Conservation (phyloP, 1,284 basidiomycete species). For the Pyrrhoderma noxium region DNA sequence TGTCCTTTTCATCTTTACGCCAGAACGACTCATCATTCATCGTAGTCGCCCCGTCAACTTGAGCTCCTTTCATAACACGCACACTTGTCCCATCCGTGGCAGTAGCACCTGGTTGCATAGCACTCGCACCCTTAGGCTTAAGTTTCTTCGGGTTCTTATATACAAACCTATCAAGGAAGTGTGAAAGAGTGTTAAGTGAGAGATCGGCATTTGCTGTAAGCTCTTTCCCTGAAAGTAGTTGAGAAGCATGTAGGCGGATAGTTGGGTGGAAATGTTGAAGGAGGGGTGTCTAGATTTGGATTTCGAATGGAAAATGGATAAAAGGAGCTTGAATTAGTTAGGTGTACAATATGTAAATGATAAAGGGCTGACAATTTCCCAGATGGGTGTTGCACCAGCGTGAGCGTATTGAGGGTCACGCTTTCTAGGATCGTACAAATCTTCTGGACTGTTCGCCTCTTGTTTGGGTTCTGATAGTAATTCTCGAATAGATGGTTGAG, state of each 20-base stretch:
- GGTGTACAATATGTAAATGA: background rate
- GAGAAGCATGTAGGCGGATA: conserved; percentile 78
- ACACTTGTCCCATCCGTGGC: conserved; percentile 55
- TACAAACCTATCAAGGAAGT: conserved; percentile 86
- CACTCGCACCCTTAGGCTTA: conserved; percentile 69
- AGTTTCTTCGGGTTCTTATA: conserved; percentile 94
- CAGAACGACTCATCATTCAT: conserved; percentile 81
- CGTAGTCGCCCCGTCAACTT: conserved; percentile 36
- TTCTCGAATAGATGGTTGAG: conserved; percentile 60
- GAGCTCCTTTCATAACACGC: conserved; percentile 56
- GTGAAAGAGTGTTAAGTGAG: conserved; percentile 86
- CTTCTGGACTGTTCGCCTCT: conserved; percentile 25
- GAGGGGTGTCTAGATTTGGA: conserved; percentile 67
- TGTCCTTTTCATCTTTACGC: conserved; percentile 63
- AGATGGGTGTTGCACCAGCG: conserved; percentile 77
- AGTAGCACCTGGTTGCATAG: conserved; percentile 92
- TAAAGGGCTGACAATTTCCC: conserved; percentile 68
- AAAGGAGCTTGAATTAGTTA: background rate
- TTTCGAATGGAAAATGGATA: background rate
- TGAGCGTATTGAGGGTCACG: conserved; percentile 87
- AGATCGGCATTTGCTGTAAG: conserved; percentile 85
- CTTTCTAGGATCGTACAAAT: conserved; percentile 81
- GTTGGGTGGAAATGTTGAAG: conserved; percentile 89
- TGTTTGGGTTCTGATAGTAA: conserved; percentile 48
- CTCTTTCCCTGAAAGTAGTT: conserved; percentile 66